Base-by-base conservation (phyloP, 768 basidiomycete species). In the Omphalotus guepiniiformis region DNA sequence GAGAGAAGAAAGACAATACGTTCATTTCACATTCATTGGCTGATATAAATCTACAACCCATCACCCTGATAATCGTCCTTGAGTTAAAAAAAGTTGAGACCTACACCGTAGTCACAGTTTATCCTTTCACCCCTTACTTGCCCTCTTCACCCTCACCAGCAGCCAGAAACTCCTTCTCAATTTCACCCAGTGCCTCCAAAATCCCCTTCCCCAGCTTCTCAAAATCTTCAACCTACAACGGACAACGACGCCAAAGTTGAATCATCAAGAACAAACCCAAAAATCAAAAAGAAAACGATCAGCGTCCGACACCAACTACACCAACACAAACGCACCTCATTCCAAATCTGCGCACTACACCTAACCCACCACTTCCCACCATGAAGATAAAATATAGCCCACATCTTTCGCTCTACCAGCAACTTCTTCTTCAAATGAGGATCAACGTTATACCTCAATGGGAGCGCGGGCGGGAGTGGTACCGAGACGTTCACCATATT, bases 261-360 rank as follows among this genome's bases (percentile, higher is more conserved):
- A n/a, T n/a, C n/a, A n/a, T n/a, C n/a, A n/a, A n/a, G n/a, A n/a
- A n/a, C n/a, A n/a, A n/a, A n/a, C n/a, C n/a, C n/a, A n/a, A n/a
- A n/a, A n/a, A n/a, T 28, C 25, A 68, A 68, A 53, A 71, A 64
- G 48, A 66, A 72, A 35, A 58, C 73, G 13, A 73, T 55, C 47
- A 74, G 72, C 1, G 68, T 65, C 55, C 71, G 70, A 42, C 59
- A 62, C 23, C 73, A 52, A 3, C 58, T 59, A 70, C 72, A 75
- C 69, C 68, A 73, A n/a, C n/a, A n/a, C n/a, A n/a, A n/a, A n/a
- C n/a, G n/a, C n/a, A n/a, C n/a, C n/a, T n/a, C n/a, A n/a, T n/a
- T n/a, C n/a, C n/a, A n/a, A n/a, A n/a, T n/a, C n/a, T n/a, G n/a
- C n/a, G n/a, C n/a, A n/a, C n/a, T n/a, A n/a, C n/a, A n/a, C n/a